Evolutionary conservation across 1,139 yeast species (phyloP).

Genomic region (Kurtzmaniella quercitrusa): DNA sequence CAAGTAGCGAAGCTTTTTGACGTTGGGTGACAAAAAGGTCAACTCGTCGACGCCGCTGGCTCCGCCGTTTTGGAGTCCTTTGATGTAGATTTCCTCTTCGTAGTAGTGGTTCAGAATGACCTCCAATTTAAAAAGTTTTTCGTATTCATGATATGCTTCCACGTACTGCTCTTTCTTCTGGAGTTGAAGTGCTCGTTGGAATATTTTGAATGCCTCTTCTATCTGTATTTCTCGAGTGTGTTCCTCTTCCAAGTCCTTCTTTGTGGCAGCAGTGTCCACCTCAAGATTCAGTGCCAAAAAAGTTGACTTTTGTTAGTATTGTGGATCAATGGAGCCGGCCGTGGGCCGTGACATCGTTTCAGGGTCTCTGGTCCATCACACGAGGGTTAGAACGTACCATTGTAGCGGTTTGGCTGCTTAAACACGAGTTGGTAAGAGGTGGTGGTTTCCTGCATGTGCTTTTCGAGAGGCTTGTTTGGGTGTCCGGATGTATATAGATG

Average conservation of each 20-base stretch:
- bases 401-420: too few species aligned
- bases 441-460: too few species aligned
- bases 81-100: constrained; percentile 36
- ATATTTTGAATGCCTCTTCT: constrained; percentile 78
- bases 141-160: constrained; percentile 54
- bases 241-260: constrained; percentile 66
- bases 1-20: constrained; percentile 69
- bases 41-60: constrained; percentile 37
- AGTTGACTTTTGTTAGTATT: constrained; percentile 39
- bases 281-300: constrained; percentile 77
- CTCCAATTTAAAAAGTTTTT: constrained; percentile 61
- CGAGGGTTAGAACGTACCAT: too few species aligned
- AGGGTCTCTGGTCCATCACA: too few species aligned
- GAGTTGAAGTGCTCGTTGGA: constrained; percentile 61
- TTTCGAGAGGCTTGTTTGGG: too few species aligned
- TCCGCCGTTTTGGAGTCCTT: constrained; percentile 40
- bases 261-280: constrained; percentile 56
- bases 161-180: constrained; percentile 50
- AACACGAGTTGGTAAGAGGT: too few species aligned
- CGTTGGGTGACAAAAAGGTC: constrained; percentile 57
- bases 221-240: constrained; percentile 85
- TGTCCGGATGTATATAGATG: too few species aligned
- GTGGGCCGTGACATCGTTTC: too few species aligned
- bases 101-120: constrained; percentile 52
- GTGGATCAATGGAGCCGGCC: not conserved